Base-by-base conservation (phyloP, 2,329 filamentous ascomycete species). In the Ambrosiella xylebori region DNA sequence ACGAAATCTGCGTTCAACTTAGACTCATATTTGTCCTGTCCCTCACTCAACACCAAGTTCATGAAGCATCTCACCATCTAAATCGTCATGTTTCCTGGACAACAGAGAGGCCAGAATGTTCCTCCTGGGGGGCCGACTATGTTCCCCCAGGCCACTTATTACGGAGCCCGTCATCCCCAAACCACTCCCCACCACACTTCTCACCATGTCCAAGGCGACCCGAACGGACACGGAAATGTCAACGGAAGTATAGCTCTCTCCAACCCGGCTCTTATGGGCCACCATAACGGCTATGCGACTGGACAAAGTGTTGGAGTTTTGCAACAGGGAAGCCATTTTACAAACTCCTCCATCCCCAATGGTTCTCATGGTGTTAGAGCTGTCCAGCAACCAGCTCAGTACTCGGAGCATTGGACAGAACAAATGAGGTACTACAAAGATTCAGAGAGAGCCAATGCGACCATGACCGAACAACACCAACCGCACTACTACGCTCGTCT, bases 381-480 rank as follows among this genome's bases (percentile, higher is more conserved):
- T 15, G 72, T 70, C 38, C 73, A 71, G 2, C 78, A 79, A 62
- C 69, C 70, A 35, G 77, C 77, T 58, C 75, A 73, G 58, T 69
- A 76, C 50, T 81, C 72, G 62, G 81, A 84, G 64, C 86, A 95
- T 69, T 97, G 90, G 90, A 82, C 85, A 63, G 85, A 93, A 67
- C 93, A 98, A 71, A 71, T 95, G 63, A 82, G 86, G 62, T 73
- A 90, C 65, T 85, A 84, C 62, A 86, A 90, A 63, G 85, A 88
- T 62, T 81, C 87, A 65, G 87, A 79, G 74, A 82, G 74, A 73
- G 82, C 75, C 71, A 85, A 77, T 77, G 79, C 68, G 73, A 87
- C 76, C 76, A 93, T 82, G 80, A 78, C 74, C 6, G 80, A 83
- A 52, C 77, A 81, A 63, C 77, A 80, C 64, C 77, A 81, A 62